These are phyloP conservation scores for Hemileccinum rubropunctum DNA, from an alignment of 768 basidiomycete species.

Conservation along the genomic window DNA sequence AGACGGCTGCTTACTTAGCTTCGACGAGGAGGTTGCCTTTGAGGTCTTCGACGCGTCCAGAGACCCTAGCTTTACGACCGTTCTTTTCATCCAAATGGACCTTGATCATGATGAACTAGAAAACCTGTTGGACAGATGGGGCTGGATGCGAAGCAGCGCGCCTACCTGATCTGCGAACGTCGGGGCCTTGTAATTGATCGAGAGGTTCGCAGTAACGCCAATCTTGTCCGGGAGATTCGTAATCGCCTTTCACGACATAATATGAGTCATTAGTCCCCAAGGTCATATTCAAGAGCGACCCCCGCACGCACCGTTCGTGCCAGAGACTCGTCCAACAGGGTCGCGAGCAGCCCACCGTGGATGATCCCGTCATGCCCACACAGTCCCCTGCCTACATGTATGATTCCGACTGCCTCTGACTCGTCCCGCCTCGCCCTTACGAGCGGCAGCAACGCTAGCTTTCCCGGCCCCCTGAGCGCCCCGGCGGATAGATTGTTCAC, in stretches of 20 bases:
- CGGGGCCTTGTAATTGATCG: conserved; percentile 81
- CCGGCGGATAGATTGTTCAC: conserved; percentile 86
- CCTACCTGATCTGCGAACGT: conserved; percentile 83
- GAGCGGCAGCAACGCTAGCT: conserved; percentile 76
- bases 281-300: neutral
- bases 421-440: conserved; percentile 76
- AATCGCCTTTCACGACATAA: conserved; percentile 58
- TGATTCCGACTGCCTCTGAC: conserved; percentile 61
- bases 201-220: conserved; percentile 88
- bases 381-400: conserved; percentile 82
- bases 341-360: conserved; percentile 90
- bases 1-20: conserved; percentile 58
- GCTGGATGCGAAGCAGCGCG: neutral
- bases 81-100: conserved; percentile 62
- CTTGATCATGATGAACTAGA: conserved; percentile 80
- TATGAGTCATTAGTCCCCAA: neutral
- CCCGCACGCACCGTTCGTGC: conserved; percentile 64
- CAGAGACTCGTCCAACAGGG: conserved; percentile 82
- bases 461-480: conserved; percentile 83
- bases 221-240: conserved; percentile 84
- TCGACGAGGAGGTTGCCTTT: conserved; percentile 82
- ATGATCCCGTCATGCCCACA: conserved; percentile 95
- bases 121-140: neutral
- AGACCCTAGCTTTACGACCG: conserved; percentile 76
- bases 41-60: conserved; percentile 71